These are phyloP conservation scores for Penicillium verhagenii DNA, from an alignment of 495 filamentous ascomycete species.

Conservation along the genomic window DNA sequence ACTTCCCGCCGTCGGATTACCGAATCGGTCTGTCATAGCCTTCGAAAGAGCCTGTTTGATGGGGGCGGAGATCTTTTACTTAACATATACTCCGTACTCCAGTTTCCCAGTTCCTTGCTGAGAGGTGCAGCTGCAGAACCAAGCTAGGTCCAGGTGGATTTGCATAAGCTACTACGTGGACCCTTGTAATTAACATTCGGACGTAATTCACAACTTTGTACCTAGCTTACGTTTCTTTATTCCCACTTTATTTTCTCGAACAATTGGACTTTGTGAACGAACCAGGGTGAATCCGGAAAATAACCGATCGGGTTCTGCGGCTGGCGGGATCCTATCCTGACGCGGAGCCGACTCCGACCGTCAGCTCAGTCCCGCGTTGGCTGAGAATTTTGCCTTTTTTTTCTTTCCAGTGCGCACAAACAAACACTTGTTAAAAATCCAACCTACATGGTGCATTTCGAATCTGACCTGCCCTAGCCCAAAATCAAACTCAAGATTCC, in stretches of 20 bases:
- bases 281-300: not conserved
- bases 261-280: no score
- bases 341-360: slow-evolving; percentile 3
- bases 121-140: not conserved
- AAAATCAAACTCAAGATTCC: no score
- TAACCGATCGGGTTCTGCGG: not conserved
- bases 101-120: no score
- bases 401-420: not conserved
- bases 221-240: no score
- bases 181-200: not conserved
- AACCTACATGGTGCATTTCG: no score
- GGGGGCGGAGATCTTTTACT: not conserved
- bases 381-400: not conserved
- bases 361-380: not conserved
- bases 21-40: slow-evolving; percentile 10
- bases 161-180: not conserved
- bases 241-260: no score
- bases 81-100: no score
- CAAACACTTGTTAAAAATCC: no score
- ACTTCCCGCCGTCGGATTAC: slow-evolving; percentile 8
- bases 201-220: not conserved
- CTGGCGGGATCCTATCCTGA: slow-evolving; percentile 2
- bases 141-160: not conserved
- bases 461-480: no score
- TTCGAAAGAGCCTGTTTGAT: not conserved